Evolutionary conservation across 2,329 filamentous ascomycete species (phyloP), one percentile per base, ranked within the genome.

Genomic region (Fusarium nisikadoi): DNA sequence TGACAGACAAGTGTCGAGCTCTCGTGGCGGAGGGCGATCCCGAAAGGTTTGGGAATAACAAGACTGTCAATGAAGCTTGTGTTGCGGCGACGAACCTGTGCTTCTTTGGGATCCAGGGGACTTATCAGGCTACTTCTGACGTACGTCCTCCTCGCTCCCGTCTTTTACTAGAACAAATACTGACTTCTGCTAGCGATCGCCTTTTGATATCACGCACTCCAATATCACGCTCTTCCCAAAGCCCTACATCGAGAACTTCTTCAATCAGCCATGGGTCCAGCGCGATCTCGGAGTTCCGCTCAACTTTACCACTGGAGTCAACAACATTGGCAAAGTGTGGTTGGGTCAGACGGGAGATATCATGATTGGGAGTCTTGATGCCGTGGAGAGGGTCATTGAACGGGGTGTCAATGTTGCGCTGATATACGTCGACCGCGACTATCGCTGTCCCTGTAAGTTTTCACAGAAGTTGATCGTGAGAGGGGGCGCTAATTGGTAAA

Each of bases 331-430:
- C 2, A 74, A 78, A 29, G 85, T 82, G 0, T 86, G 85, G 58
- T 90, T 92, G 79, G 90, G 88, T 65, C 86, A 88, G 57, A 91
- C 89, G 72, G 86, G 87, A 11, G 87, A 88, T 74, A 85, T 90
- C 70, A 82, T 90, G 35, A 78, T 85, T 33, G 67, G 67, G 2
- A 65, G 43, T 29, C 31, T 72, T 12, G 17, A 54, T 5, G 82
- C 87, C 57, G 82, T 93, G 6, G 88, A 90, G 63, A 81, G 84
- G 17, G 85, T 92, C 23, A 82, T 93, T 49, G 83, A 87, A 14
- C 84, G 82, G 1, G 90, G 89, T 31, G 87, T 93, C 12, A 89
- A 89, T 17, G 88, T 95, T 20, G 90, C 90, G 4, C 81, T 95
- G 62, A 86, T 93, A 54, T 93, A 94, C 77, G 88, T 87, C 20